Evolutionary conservation across 148 eudicot species (phyloP), one percentile per base, ranked within the genome.

Genomic region (Drosera capensis): DNA sequence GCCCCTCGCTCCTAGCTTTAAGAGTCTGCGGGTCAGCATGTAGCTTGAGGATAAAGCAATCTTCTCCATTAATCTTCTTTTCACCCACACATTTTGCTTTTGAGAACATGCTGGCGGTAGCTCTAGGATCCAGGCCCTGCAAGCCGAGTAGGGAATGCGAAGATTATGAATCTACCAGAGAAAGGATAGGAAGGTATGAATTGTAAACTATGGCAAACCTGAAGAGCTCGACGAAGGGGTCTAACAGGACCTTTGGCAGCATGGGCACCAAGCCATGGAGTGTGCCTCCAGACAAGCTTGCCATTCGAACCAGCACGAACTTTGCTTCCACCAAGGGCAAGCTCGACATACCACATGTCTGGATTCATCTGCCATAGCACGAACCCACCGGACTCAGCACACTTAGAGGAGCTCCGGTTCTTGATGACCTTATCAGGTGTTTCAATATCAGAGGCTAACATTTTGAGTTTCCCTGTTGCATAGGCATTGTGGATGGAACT

Each of bases 311-410:
- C 90, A 4, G 90, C 90, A 52, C 66, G 90, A 69, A 80, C 82
- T 56, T 80, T 80, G 70, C 80, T 80, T 42, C 71, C 77, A 23
- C 90, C 83, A 20, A 73, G 68, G 2, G 78, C 90, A 52, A 80
- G 90, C 69, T 80, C 90, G 20, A 80, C 83, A 46, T 80, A 80
- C 90, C 90, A 80, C 90, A 76, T 80, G 36, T 80, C 83, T 0
- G 90, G 90, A 59, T 80, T 73, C 83, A 76, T 80, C 72, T 77
- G 90, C 90, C 90, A 80, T 5, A 80, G 57, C 42, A 80, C 83
- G 58, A 77, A 80, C 2, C 90, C 75, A 22, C 90, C 90, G 9
- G 80, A 70, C 52, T 80, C 90, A 0, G 80, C 71, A n/a, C 74
- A 59, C 58, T 48, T 70, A 18, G 90, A 68, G 17, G 90, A 63